These are phyloP conservation scores for Cutaneotrichosporon spelunceum DNA, from an alignment of 1,284 basidiomycete species.

Conservation along the genomic window DNA sequence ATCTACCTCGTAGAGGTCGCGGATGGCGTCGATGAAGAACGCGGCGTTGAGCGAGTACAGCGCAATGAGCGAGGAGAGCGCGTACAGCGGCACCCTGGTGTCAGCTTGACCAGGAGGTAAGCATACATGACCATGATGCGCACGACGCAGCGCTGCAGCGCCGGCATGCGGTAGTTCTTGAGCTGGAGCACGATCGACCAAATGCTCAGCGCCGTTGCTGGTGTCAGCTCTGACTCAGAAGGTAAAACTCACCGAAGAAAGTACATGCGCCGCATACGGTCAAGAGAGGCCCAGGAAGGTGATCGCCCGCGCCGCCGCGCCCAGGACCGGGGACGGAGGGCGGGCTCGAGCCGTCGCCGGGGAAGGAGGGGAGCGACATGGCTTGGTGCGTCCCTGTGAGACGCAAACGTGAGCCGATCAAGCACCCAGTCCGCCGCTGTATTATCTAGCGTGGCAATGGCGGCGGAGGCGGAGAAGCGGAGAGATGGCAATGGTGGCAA, in stretches of 20 bases:
- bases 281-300: conserved; percentile 45
- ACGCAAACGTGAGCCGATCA: background rate
- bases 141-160: conserved; percentile 78
- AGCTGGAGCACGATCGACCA: conserved; percentile 84
- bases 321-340: background rate
- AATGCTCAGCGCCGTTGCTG: conserved; percentile 72
- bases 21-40: conserved; percentile 90
- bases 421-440: background rate
- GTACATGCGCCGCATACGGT: conserved; percentile 48
- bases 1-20: conserved; percentile 92
- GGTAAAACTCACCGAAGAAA: conserved; percentile 35
- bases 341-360: background rate
- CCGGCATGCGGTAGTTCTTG: conserved; percentile 81
- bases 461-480: no score
- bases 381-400: background rate
- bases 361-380: conserved; percentile 21
- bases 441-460: no score
- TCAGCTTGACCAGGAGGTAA: conserved; percentile 1
- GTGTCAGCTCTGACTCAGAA: background rate
- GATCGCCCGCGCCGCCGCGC: conserved; percentile 41
- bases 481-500: background rate
- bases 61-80: conserved; percentile 84
- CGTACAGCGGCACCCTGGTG: conserved; percentile 77
- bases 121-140: conserved; percentile 86
- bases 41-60: conserved; percentile 92